Base-by-base conservation (phyloP, 495 filamentous ascomycete genomes). In the Physcia stellaris region DNA sequence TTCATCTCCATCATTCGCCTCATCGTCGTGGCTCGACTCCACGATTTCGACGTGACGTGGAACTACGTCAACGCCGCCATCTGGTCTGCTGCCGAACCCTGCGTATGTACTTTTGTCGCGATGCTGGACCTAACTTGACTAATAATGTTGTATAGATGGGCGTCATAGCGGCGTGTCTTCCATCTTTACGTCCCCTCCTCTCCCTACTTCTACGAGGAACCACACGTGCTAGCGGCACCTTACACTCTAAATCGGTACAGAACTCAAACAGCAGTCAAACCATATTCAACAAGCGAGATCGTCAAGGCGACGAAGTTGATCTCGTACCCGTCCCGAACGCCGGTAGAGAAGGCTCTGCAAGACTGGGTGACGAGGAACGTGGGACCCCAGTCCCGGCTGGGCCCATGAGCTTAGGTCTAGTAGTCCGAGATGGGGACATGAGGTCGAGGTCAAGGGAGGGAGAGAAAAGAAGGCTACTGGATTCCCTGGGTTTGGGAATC, bases 1-100 rank as follows among this genome's bases (percentile, higher is more conserved):
- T 39, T 32, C 12, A 43, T 50, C 24, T 37, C 39, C 19, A 26
- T 50, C 12, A 42, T 32, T 10, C 41, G 37, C 15, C 30, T 49
- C 7, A 19, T 41, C 12, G 10, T 41, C 6, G 17, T 45, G 15
- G 30, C 42, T 15, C 9, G 29, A 4, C 26, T 45, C 22, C 19
- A 35, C 33, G 30, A 46, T 20, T n/a, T 21, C 1, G 31, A 46
- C 21, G 22, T 43, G 16, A 46, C 43, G 6, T 46, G 45, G 47
- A 41, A 39, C 16, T 49, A 49, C 39, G 43, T 41, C 17, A 29
- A 34, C 31, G 23, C 39, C 12, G 42, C 65, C 43, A 40, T 50
- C 35, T 52, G 49, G 49, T 31, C 42, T n/a, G 20, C 42, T 16
- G 35, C 33, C 27, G 42, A 44, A 27, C 42, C 42, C 15, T 44